Conservation (phyloP, 2,329 filamentous ascomycete species). For the Colletotrichum magnum region DNA sequence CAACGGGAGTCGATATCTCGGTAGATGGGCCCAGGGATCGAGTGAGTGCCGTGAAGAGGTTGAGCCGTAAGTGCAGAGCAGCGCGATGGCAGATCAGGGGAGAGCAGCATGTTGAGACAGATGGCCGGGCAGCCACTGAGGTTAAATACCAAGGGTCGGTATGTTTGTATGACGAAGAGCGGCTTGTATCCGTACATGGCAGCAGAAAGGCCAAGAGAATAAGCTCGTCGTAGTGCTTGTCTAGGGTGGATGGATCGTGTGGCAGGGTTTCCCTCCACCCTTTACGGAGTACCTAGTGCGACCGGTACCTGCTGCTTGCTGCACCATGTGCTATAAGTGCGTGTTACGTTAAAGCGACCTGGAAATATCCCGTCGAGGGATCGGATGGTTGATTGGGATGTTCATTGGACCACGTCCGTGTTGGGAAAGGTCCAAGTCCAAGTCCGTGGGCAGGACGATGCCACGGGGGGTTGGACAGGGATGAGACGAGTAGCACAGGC, state of each 20-base stretch:
- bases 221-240: constrained; percentile 11
- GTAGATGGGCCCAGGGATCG: neutral
- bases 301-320: neutral
- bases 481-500: constrained; percentile 11
- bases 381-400: constrained; percentile 35
- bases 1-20: neutral
- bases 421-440: constrained; percentile 13
- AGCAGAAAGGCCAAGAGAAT: constrained; percentile 19
- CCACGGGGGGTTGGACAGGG: neutral
- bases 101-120: neutral
- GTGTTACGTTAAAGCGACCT: neutral
- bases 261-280: constrained; percentile 22
- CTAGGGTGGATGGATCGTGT: constrained; percentile 8
- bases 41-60: neutral
- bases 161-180: neutral
- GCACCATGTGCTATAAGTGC: neutral
- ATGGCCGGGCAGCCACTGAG: neutral
- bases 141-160: constrained; percentile 26
- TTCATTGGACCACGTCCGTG: constrained; percentile 16
- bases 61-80: neutral
- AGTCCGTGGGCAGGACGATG: constrained; percentile 14
- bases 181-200: no score
- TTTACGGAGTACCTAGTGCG: constrained; percentile 1
- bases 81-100: no score
- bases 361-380: constrained; percentile 12